Evolutionary conservation across 139 green algal genomes (phyloP), one percentile per base, ranked within the genome.

Genomic region (Chlorella sp.): DNA sequence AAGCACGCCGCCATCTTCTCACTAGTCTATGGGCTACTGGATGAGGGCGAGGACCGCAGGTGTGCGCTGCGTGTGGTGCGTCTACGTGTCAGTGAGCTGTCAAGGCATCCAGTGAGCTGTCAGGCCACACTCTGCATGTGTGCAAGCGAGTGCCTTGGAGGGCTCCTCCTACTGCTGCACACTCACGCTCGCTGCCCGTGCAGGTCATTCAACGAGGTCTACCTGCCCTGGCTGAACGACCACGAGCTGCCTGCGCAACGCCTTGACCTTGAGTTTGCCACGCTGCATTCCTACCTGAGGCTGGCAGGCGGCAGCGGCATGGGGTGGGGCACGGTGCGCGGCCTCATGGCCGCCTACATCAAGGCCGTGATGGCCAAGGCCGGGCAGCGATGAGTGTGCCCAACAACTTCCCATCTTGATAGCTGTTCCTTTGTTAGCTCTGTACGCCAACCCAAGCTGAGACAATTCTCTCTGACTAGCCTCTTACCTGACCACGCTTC

Each of bases 151-250:
- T n/a, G n/a, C n/a, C n/a, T n/a, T n/a, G n/a, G n/a, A n/a, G n/a
- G n/a, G n/a, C n/a, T n/a, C n/a, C n/a, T n/a, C n/a, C n/a, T n/a
- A n/a, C n/a, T n/a, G n/a, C n/a, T n/a, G n/a, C n/a, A n/a, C n/a
- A n/a, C n/a, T n/a, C n/a, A n/a, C n/a, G n/a, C n/a, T n/a, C 32
- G 6, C 71, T 16, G n/a, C 28, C 26, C 56, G 16, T 51, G 39
- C 82, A 87, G 74, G 63, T 34, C 83, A 23, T 83, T 87, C 74
- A 83, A 87, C 74, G 62, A 83, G 34, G n/a, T 41, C 18, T 87
- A 87, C 83, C 62, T 87, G 28, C 83, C 83, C 16, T 87, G 75
- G 57, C 83, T 87, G n/a, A 87, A 87, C 47, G 83, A 87, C 51
- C 51, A 60, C 51, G 51, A 60, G 11, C 83, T 87, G 63, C 17